A percentile compares a stretch with the other conserved stretches of the same genome.
These are phyloP conservation scores for Dioscorea dumetorum DNA, from an alignment of 106 monocot genomes.

Conservation along the genomic window DNA sequence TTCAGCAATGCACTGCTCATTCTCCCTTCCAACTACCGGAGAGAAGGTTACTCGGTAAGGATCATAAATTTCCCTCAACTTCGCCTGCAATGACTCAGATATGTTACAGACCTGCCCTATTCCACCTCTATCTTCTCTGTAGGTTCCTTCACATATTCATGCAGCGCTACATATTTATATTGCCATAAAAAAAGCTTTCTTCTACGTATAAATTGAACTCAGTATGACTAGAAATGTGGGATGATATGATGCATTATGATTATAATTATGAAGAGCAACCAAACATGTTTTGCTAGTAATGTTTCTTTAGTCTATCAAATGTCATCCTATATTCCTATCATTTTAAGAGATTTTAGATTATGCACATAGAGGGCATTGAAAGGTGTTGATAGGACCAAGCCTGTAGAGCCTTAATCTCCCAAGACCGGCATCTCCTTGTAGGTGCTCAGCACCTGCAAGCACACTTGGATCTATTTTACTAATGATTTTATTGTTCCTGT, in stretches of 20 bases:
- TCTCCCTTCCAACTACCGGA: constrained; percentile 16
- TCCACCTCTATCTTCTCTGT: constrained; percentile 52
- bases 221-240: too few relatives aligned
- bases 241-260: too few relatives aligned
- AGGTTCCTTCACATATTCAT: constrained; percentile 45
- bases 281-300: too few relatives aligned
- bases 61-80: constrained; percentile 39
- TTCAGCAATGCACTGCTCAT: constrained; percentile 28
- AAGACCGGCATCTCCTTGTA: constrained; percentile 40
- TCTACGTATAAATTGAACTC: too few relatives aligned
- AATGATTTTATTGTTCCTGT: constrained; percentile 41
- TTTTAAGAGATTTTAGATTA: background rate
- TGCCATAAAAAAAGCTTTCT: too few relatives aligned
- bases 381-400: constrained; percentile 28
- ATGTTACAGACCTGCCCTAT: constrained; percentile 9
- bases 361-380: too few relatives aligned
- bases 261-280: too few relatives aligned
- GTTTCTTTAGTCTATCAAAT: too few relatives aligned
- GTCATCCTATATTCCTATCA: background rate
- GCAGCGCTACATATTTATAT: constrained; percentile 20
- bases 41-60: constrained; percentile 50
- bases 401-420: constrained; percentile 52
- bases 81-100: constrained; percentile 37
- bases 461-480: constrained; percentile 40
- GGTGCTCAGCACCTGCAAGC: constrained; percentile 39